Percentiles rank a stretch among this genome's conserved stretches.
Evolutionary conservation across 495 filamentous ascomycete genomes (phyloP).

Genomic region (Clavariopsis aquatica): DNA sequence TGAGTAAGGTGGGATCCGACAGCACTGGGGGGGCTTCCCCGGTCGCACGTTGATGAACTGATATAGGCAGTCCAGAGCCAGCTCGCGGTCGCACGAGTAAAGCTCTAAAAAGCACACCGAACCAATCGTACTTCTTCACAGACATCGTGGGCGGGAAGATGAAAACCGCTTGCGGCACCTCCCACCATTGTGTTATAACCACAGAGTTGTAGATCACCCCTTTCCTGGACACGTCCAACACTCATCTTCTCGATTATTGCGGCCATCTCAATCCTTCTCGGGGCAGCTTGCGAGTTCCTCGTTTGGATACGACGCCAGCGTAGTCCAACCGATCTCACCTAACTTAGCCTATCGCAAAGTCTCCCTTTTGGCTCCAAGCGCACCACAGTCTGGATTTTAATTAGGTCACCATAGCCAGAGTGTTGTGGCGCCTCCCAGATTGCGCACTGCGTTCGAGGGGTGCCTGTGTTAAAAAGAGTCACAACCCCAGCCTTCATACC

Average conservation of each 20-base stretch:
- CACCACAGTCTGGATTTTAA: background rate
- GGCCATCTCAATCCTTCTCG: background rate
- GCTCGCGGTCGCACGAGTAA: background rate
- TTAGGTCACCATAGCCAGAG: background rate
- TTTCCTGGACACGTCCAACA: too few relatives aligned
- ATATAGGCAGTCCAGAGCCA: background rate
- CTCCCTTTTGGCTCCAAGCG: background rate
- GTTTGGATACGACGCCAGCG: background rate
- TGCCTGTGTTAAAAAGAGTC: background rate
- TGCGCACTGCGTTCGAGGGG: background rate
- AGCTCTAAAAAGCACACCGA: background rate
- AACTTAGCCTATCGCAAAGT: background rate
- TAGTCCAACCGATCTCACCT: background rate
- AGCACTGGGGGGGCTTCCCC: background rate
- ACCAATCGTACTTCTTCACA: background rate
- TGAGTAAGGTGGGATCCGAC: too few relatives aligned
- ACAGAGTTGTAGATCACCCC: background rate
- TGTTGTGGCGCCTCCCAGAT: slow-evolving; percentile 1
- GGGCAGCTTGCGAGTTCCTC: background rate
- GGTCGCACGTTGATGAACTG: background rate
- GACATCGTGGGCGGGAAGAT: slow-evolving; percentile 1
- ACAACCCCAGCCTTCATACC: background rate
- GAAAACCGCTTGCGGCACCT: background rate
- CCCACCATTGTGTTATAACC: background rate
- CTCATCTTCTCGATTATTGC: background rate